These are phyloP conservation scores for Penicillium sp. DNA, from an alignment of 2,329 filamentous ascomycete species.

Conservation along the genomic window DNA sequence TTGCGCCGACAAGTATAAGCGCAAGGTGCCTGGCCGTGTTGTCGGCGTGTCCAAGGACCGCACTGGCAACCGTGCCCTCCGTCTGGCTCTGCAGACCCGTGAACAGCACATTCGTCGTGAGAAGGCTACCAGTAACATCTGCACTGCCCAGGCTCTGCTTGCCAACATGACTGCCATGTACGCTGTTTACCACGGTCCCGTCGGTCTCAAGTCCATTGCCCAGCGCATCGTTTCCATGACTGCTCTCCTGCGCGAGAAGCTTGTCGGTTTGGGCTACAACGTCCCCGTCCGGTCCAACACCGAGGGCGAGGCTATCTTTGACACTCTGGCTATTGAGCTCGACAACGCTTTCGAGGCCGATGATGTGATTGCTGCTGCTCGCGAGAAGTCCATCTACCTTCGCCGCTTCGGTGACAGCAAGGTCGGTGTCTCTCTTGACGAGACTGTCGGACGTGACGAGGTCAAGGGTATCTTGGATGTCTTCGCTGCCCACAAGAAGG, in stretches of 20 bases:
- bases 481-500: conserved; percentile 53
- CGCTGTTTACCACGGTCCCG: conserved; percentile 88
- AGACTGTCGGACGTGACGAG: conserved; percentile 65
- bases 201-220: conserved; percentile 81
- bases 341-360: conserved; percentile 56
- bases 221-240: conserved; percentile 75
- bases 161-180: conserved; percentile 98
- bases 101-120: conserved; percentile 96
- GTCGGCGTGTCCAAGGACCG: conserved; percentile 92
- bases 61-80: conserved; percentile 77
- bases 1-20: conserved; percentile 86
- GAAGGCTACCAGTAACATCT: conserved; percentile 97
- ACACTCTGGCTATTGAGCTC: conserved; percentile 74
- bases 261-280: conserved; percentile 66
- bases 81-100: conserved; percentile 85
- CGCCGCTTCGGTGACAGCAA: conserved; percentile 64
- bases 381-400: conserved; percentile 62
- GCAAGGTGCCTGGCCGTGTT: conserved; percentile 88
- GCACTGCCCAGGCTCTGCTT: conserved; percentile 89
- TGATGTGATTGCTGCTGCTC: conserved; percentile 57
- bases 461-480: conserved; percentile 62
- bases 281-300: conserved; percentile 63
- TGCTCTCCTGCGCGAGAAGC: conserved; percentile 67
- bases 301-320: conserved; percentile 69
- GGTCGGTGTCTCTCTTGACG: conserved; percentile 78